phyloP scores from a whole-genome alignment of 1,284 basidiomycete genomes.

The Lignosus rhinocerotis region DNA sequence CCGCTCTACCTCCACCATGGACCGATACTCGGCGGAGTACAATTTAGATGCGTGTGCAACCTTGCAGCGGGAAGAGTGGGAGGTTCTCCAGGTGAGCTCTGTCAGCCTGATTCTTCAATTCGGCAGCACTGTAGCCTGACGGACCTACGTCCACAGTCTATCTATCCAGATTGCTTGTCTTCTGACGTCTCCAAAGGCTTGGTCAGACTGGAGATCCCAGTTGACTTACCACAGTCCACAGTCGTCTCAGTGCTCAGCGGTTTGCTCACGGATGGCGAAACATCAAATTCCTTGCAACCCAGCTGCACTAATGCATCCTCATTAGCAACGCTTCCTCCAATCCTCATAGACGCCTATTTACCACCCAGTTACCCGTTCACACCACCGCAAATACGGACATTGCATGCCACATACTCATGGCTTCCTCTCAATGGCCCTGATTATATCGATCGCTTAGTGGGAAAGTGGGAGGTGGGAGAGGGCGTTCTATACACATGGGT shows the following conservation, averaged over 20 bases:
- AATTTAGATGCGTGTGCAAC: slow-evolving; percentile 27
- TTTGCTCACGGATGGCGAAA: slow-evolving; percentile 9
- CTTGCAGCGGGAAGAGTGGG: slow-evolving; percentile 43
- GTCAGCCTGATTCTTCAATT: neutral
- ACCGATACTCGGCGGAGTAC: neutral
- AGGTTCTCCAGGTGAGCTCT: slow-evolving; percentile 55
- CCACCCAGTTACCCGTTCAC: slow-evolving; percentile 57
- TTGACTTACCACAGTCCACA: slow-evolving; percentile 53
- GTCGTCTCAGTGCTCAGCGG: slow-evolving; percentile 37
- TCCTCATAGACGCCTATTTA: slow-evolving; percentile 57
- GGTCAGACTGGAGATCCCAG: slow-evolving; percentile 60
- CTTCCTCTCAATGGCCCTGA: slow-evolving; percentile 39
- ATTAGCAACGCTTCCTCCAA: slow-evolving; percentile 57
- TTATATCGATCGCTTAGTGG: slow-evolving; percentile 44
- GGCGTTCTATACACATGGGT: slow-evolving; percentile 69
- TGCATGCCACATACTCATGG: slow-evolving; percentile 65
- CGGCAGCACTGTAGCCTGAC: neutral
- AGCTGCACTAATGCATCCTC: slow-evolving; percentile 13
- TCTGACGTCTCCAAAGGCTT: slow-evolving; percentile 39
- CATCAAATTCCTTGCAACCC: slow-evolving; percentile 16
- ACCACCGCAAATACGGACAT: slow-evolving; percentile 55
- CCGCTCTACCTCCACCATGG: slow-evolving; percentile 1
- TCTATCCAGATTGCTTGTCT: slow-evolving; percentile 69
- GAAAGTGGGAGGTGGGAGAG: slow-evolving; percentile 62
- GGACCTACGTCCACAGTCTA: slow-evolving; percentile 48